Evolutionary conservation across 2,329 filamentous ascomycete species (phyloP).

Genomic region (Diaporthe citriasiana): DNA sequence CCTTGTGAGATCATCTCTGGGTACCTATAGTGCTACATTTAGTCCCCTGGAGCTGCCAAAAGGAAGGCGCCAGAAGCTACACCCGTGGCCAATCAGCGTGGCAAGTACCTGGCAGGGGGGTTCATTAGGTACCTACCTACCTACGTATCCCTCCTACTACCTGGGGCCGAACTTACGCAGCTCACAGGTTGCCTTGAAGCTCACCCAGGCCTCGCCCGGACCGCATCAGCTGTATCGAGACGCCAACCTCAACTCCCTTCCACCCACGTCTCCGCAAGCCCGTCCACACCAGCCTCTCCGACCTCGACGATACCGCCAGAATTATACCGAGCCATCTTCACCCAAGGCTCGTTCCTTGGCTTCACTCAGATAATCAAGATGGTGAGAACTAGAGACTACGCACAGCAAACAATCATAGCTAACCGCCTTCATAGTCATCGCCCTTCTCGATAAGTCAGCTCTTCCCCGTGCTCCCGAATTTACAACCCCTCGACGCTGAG

Average conservation of each 20-base stretch:
- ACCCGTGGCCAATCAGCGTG: constrained; percentile 34
- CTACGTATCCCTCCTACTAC: constrained; percentile 24
- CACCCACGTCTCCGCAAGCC: constrained; percentile 20
- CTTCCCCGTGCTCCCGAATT: constrained; percentile 41
- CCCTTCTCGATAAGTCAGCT: constrained; percentile 94
- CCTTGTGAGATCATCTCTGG: constrained; percentile 37
- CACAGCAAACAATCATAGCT: constrained; percentile 48
- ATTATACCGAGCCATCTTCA: neutral
- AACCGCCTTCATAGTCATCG: constrained; percentile 73
- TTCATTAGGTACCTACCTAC: constrained; percentile 19
- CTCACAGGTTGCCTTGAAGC: constrained; percentile 31
- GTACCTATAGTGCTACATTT: neutral
- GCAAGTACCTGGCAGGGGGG: neutral
- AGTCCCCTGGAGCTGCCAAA: constrained; percentile 21
- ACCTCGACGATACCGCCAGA: neutral
- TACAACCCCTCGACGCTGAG: constrained; percentile 27
- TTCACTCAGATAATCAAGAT: constrained; percentile 44
- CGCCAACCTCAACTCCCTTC: constrained; percentile 33
- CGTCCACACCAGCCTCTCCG: constrained; percentile 15
- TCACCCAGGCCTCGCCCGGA: constrained; percentile 40
- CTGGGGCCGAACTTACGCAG: constrained; percentile 23
- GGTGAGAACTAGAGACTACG: constrained; percentile 49
- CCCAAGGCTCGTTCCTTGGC: constrained; percentile 6
- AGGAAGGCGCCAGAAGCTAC: constrained; percentile 38
- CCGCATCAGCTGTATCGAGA: constrained; percentile 39